These are phyloP conservation scores for Coffea eugenioides DNA, from an alignment of 257 asterid genomes.

Conservation along the genomic window DNA sequence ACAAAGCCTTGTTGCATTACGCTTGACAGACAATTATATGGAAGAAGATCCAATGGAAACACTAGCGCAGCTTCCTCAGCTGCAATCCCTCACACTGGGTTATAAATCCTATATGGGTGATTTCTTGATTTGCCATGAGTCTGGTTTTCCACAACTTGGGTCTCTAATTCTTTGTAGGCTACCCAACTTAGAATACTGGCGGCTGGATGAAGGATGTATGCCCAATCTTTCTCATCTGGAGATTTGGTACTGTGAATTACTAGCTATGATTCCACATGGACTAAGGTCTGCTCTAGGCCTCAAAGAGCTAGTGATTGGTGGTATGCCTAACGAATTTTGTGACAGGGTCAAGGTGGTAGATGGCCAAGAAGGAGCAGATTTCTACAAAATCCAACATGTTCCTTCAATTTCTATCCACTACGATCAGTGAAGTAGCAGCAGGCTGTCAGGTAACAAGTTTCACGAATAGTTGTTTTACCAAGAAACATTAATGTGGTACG, in stretches of 20 bases:
- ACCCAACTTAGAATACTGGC: slow-evolving; percentile 2
- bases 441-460: too few species aligned
- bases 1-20: background rate
- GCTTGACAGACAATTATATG: too few species aligned
- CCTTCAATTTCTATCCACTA: background rate
- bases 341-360: background rate
- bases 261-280: slow-evolving; percentile 1
- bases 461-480: too few species aligned
- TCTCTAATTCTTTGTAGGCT: accelerated
- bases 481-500: too few species aligned
- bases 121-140: background rate
- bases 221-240: background rate
- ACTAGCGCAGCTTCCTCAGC: slow-evolving; percentile 1
- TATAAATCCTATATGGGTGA: background rate
- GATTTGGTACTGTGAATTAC: background rate
- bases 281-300: background rate
- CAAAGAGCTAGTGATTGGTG: background rate
- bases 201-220: slow-evolving; percentile 13
- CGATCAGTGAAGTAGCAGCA: background rate
- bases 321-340: background rate
- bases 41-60: background rate
- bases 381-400: slow-evolving; percentile 8
- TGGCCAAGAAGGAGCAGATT: background rate
- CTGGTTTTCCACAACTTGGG: slow-evolving; percentile 5
- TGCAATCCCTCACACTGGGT: background rate